Evolutionary conservation across 768 basidiomycete species (phyloP).

Genomic region (Xerocomus potaroensis): DNA sequence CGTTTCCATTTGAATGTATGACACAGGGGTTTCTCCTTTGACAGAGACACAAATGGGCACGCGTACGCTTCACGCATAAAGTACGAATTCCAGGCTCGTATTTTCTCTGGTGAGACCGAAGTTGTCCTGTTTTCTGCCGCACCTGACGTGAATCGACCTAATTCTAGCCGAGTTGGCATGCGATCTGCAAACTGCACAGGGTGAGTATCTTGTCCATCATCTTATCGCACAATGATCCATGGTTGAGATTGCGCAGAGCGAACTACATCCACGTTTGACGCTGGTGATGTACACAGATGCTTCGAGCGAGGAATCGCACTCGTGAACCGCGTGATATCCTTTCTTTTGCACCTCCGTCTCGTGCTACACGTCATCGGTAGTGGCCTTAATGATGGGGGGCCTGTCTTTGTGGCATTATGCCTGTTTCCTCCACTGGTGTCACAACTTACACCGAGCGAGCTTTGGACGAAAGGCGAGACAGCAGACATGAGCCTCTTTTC

Average conservation of each 20-base stretch:
- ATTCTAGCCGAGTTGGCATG: slow-evolving; percentile 13
- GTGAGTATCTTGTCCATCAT: slow-evolving; percentile 1
- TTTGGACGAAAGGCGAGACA: slow-evolving; percentile 22
- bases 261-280: background rate
- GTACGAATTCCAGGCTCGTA: slow-evolving; percentile 17
- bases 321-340: slow-evolving; percentile 9
- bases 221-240: background rate
- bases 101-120: slow-evolving; percentile 14
- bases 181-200: slow-evolving; percentile 23
- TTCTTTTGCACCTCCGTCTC: slow-evolving; percentile 22
- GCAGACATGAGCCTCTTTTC: background rate
- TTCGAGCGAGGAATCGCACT: slow-evolving; percentile 11
- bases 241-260: slow-evolving; percentile 4
- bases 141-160: background rate
- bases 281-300: slow-evolving; percentile 4
- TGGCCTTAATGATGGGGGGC: slow-evolving; percentile 16
- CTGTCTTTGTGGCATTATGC: slow-evolving; percentile 20
- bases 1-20: background rate
- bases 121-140: background rate
- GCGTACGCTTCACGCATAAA: slow-evolving; percentile 17
- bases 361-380: slow-evolving; percentile 15
- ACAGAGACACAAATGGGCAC: slow-evolving; percentile 5
- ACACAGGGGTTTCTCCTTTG: background rate
- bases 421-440: slow-evolving; percentile 8
- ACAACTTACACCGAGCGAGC: background rate